phyloP scores from a whole-genome alignment of 2,329 filamentous ascomycete species.

The Biscogniauxia mediterranea region DNA sequence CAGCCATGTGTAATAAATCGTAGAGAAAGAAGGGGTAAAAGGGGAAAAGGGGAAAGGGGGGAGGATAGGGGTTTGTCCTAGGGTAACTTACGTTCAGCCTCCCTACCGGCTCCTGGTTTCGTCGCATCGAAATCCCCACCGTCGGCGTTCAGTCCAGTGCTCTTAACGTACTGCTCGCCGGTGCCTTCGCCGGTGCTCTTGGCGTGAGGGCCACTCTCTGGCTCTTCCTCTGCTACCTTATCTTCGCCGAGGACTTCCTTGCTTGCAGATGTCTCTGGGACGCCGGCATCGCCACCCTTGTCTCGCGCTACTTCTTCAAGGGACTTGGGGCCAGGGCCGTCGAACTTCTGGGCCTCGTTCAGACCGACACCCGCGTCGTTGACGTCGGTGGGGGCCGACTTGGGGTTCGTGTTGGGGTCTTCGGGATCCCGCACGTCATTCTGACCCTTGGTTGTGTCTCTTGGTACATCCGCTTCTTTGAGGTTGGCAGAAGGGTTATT shows the following conservation, averaged over 20 bases:
- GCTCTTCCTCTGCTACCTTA: slow-evolving; percentile 19
- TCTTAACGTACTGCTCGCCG: slow-evolving; percentile 57
- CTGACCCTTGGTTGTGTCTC: slow-evolving; percentile 33
- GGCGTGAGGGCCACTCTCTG: slow-evolving; percentile 24
- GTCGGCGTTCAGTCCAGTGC: slow-evolving; percentile 58
- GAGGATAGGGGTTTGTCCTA: neutral
- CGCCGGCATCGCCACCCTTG: slow-evolving; percentile 31
- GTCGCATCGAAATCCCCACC: slow-evolving; percentile 67
- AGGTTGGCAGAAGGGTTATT: slow-evolving; percentile 29
- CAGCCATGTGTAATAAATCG: slow-evolving; percentile 6
- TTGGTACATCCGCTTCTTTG: slow-evolving; percentile 22
- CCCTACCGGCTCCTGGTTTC: slow-evolving; percentile 61
- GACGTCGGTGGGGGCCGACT: slow-evolving; percentile 37
- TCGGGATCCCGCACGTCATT: slow-evolving; percentile 41
- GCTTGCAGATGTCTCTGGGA: neutral
- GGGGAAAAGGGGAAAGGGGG: neutral
- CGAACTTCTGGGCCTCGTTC: slow-evolving; percentile 35
- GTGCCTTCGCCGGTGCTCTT: slow-evolving; percentile 45
- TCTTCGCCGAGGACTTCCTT: slow-evolving; percentile 31
- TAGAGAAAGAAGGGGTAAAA: no score
- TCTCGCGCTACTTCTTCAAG: slow-evolving; percentile 34
- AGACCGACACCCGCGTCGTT: slow-evolving; percentile 33
- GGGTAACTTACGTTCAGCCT: slow-evolving; percentile 60
- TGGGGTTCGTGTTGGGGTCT: slow-evolving; percentile 35
- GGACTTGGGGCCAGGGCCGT: slow-evolving; percentile 44